A percentile compares a stretch with the other conserved stretches of the same genome.
phyloP scores from a whole-genome alignment of 179 eudicot species.

The Amaranthus tricolor region DNA sequence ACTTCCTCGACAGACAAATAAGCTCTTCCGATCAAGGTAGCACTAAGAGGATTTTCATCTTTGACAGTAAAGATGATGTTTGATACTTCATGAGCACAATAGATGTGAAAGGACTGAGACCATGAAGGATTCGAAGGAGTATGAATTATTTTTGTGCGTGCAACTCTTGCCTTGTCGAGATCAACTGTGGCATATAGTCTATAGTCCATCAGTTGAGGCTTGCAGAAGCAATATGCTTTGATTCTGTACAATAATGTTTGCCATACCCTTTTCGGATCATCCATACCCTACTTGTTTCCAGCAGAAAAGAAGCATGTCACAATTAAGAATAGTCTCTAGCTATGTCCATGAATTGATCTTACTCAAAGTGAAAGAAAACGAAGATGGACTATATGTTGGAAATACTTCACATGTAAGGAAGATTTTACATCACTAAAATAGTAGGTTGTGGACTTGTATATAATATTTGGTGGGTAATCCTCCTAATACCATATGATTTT shows the following conservation, averaged over 20 bases:
- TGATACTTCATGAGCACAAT: slow-evolving; percentile 53
- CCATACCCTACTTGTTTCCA: slow-evolving; percentile 25
- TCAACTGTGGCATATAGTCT: slow-evolving; percentile 67
- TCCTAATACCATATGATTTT: too few species aligned
- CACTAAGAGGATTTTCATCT: slow-evolving; percentile 50
- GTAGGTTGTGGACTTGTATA: too few species aligned
- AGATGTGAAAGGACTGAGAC: slow-evolving; percentile 44
- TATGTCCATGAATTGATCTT: background rate
- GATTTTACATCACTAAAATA: too few species aligned
- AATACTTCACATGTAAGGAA: too few species aligned
- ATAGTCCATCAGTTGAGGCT: slow-evolving; percentile 43
- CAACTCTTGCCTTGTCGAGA: slow-evolving; percentile 62
- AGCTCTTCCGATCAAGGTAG: slow-evolving; percentile 64
- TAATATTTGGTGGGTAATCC: too few species aligned
- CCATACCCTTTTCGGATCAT: slow-evolving; percentile 34
- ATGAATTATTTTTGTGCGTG: slow-evolving; percentile 37
- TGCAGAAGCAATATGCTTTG: slow-evolving; percentile 37
- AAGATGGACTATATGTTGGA: too few species aligned
- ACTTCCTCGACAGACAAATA: slow-evolving; percentile 47
- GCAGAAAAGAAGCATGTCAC: background rate
- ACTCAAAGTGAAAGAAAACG: too few species aligned
- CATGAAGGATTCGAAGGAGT: slow-evolving; percentile 42
- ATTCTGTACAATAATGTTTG: slow-evolving; percentile 37
- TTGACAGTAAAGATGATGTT: slow-evolving; percentile 52
- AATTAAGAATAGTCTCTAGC: background rate